phyloP scores from a whole-genome alignment of 2,329 filamentous ascomycete genomes.

The Fusarium udum region DNA sequence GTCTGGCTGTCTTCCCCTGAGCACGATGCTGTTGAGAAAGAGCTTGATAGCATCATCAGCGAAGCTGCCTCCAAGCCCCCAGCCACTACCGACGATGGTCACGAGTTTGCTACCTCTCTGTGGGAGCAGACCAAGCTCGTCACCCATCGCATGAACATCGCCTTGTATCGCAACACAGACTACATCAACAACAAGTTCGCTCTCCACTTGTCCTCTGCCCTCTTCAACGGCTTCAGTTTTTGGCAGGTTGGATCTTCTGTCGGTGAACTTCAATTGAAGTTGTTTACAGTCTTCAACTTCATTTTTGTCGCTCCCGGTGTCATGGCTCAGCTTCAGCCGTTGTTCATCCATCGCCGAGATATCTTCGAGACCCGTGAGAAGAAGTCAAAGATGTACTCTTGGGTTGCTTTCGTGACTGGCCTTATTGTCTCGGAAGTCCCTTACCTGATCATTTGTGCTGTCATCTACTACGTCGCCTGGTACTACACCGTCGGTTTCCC shows the following conservation, averaged over 20 bases:
- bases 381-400: conserved; percentile 65
- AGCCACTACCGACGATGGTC: conserved; percentile 59
- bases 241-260: conserved; percentile 66
- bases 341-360: conserved; percentile 58
- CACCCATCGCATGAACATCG: conserved; percentile 67
- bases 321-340: conserved; percentile 59
- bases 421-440: conserved; percentile 60
- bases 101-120: conserved; percentile 78
- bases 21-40: conserved; percentile 62
- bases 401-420: conserved; percentile 66
- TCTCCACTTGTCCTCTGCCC: conserved; percentile 62
- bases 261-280: conserved; percentile 60
- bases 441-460: conserved; percentile 55
- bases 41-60: conserved; percentile 71
- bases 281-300: conserved; percentile 71
- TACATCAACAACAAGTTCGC: conserved; percentile 72
- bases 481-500: conserved; percentile 67
- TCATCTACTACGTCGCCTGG: conserved; percentile 64
- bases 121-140: conserved; percentile 71
- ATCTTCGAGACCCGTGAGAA: conserved; percentile 61
- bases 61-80: conserved; percentile 60
- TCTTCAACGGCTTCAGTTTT: conserved; percentile 71
- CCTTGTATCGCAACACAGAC: conserved; percentile 72
- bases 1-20: conserved; percentile 75
- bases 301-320: conserved; percentile 69